These are phyloP conservation scores for Rhizopogon sp. DNA, from an alignment of 768 basidiomycete genomes.

Conservation along the genomic window DNA sequence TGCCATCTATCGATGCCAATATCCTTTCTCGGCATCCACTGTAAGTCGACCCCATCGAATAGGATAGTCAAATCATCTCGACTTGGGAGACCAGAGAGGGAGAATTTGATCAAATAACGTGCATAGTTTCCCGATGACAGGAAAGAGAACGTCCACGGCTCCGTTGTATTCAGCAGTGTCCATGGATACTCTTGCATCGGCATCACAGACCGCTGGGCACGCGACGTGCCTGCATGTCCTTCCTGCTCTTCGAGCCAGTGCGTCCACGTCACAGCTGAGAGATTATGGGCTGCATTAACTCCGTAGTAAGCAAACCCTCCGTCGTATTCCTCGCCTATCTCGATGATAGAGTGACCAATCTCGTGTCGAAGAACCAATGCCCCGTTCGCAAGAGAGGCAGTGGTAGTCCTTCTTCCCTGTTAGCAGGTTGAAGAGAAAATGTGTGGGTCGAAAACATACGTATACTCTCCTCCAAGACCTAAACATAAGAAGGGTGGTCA, in stretches of 20 bases:
- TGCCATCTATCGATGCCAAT: conserved; percentile 74
- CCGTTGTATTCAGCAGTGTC: conserved; percentile 59
- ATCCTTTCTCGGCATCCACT: conserved; percentile 44
- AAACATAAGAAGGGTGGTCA: not conserved
- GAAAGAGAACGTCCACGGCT: conserved; percentile 58
- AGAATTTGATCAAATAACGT: conserved; percentile 61
- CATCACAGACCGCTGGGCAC: conserved; percentile 68
- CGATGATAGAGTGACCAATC: conserved; percentile 75
- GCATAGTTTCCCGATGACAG: conserved; percentile 59
- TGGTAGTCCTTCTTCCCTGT: conserved; percentile 51
- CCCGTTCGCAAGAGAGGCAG: conserved; percentile 69
- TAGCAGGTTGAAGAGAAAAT: not conserved
- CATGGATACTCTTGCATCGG: conserved; percentile 73
- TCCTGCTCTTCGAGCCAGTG: conserved; percentile 57
- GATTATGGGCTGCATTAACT: conserved; percentile 50
- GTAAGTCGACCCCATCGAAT: conserved; percentile 56
- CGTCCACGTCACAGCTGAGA: conserved; percentile 51
- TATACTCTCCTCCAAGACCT: conserved; percentile 78
- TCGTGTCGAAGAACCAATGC: conserved; percentile 75
- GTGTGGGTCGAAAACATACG: conserved; percentile 40
- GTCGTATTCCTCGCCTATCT: conserved; percentile 81
- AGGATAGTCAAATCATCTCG: conserved; percentile 48
- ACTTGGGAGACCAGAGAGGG: conserved; percentile 64
- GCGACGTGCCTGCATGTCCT: conserved; percentile 17
- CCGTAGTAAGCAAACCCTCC: conserved; percentile 74